Evolutionary conservation across 768 basidiomycete genomes (phyloP), one percentile per base, ranked within the genome.

Genomic region (Phanerodontia chrysosporium): DNA sequence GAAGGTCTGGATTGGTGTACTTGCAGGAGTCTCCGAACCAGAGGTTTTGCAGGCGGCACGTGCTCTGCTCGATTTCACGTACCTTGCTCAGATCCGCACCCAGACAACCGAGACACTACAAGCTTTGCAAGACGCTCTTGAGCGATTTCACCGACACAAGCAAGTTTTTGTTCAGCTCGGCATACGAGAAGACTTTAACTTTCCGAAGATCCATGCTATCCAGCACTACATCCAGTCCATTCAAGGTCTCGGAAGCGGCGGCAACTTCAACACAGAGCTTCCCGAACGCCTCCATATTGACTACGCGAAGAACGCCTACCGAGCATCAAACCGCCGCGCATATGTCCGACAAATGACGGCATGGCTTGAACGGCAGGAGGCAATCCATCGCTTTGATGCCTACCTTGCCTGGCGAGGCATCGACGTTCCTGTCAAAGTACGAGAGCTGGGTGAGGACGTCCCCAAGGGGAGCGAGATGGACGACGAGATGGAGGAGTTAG

Each of bases 341-440:
- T 68, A 75, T 51, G 72, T 64, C 39, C 24, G 58, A 1, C 77
- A 78, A 60, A 79, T 78, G 78, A 73, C 72, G 7, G 14, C 48
- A 1, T 76, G 74, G 74, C 65, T 78, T 1, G 67, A 74, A 45
- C 65, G 69, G 0, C 58, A 62, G 46, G 74, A 77, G 61, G 72
- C 32, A 7, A 35, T 35, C 13, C 32, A 35, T 35, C 32, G 13
- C 32, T 35, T 35, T 35, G 32, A 35, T 7, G 32, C 32, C 32
- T 35, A 35, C 32, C 32, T 35, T 35, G 7, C 6, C 13, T 35
- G 32, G 32, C 32, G 6, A 6, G 32, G 32, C 32, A 13, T 35
- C 32, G 13, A 35, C 13, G 13, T 35, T 35, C 32, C 32, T 7
- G 32, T 35, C 7, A 35, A 35, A 13, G 13, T 13, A 6, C 32